A percentile compares a stretch with the other conserved stretches of the same genome.
Evolutionary conservation across 2,329 filamentous ascomycete genomes (phyloP).

Genomic region (Calycina marina): DNA sequence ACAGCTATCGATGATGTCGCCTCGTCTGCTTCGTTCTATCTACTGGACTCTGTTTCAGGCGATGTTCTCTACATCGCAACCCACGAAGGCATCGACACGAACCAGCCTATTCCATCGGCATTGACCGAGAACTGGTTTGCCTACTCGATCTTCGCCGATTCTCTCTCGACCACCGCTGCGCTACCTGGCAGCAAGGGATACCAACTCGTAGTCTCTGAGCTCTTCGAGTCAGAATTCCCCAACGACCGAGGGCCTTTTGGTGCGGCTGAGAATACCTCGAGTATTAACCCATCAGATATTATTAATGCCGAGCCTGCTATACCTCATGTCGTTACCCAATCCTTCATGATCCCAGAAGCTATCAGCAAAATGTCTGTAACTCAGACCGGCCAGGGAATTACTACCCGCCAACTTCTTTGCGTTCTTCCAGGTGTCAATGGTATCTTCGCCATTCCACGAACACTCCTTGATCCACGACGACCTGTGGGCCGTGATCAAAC

Average conservation of each 20-base stretch:
- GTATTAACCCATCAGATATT: constrained; percentile 48
- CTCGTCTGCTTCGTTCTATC: constrained; percentile 53
- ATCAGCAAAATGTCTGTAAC: constrained; percentile 71
- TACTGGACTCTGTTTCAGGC: constrained; percentile 79
- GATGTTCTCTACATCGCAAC: constrained; percentile 57
- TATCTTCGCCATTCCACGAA: constrained; percentile 66
- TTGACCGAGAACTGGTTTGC: constrained; percentile 93
- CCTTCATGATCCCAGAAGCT: constrained; percentile 67
- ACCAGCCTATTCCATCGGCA: constrained; percentile 58
- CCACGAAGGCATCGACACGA: constrained; percentile 59
- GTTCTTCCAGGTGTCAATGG: constrained; percentile 59
- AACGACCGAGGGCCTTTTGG: constrained; percentile 77
- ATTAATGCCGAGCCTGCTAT: constrained; percentile 38
- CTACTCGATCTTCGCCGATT: constrained; percentile 60
- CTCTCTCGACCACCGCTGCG: constrained; percentile 40
- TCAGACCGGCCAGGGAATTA: constrained; percentile 84
- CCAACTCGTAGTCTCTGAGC: constrained; percentile 71
- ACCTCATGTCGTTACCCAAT: constrained; percentile 65
- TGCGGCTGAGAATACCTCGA: constrained; percentile 58
- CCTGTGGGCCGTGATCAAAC: constrained; percentile 76
- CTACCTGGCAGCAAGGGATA: constrained; percentile 61
- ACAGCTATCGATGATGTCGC: constrained; percentile 47
- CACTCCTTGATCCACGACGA: constrained; percentile 70
- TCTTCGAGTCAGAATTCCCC: constrained; percentile 72
- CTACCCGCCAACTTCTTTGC: constrained; percentile 66